Conservation (phyloP, 768 basidiomycete genomes). For the Lentinula sp. region DNA sequence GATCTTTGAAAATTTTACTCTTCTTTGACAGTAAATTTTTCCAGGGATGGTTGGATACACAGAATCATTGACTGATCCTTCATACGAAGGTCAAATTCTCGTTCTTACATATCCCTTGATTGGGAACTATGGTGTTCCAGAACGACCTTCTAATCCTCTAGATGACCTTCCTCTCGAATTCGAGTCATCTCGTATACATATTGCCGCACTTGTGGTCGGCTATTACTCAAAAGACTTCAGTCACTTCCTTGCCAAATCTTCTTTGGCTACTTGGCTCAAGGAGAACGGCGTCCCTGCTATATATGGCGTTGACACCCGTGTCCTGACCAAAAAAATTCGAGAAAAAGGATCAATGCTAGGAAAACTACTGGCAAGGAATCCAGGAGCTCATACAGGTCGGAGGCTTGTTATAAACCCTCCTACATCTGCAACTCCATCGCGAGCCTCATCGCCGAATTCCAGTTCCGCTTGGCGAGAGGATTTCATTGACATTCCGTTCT, state of each 20-base stretch:
- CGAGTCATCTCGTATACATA: conserved; percentile 92
- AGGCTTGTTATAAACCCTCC: conserved; percentile 27
- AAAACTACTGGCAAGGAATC: conserved; percentile 65
- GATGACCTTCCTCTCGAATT: conserved; percentile 69
- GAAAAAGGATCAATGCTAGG: conserved; percentile 93
- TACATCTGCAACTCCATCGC: conserved; percentile 35
- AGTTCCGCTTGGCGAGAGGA: conserved; percentile 72
- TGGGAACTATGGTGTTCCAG: conserved; percentile 96
- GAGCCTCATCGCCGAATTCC: conserved; percentile 47
- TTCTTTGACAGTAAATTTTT: conserved; percentile 3
- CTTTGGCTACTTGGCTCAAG: conserved; percentile 88
- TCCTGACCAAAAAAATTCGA: conserved; percentile 92
- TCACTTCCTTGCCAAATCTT: conserved; percentile 88
- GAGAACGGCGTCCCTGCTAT: conserved; percentile 93
- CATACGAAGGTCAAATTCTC: conserved; percentile 97
- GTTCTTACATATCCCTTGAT: conserved; percentile 95
- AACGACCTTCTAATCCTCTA: conserved; percentile 40
- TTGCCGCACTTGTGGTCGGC: conserved; percentile 86
- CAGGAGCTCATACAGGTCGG: conserved; percentile 34
- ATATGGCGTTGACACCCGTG: conserved; percentile 94
- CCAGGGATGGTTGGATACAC: conserved; percentile 99
- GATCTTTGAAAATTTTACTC: not conserved
- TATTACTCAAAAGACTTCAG: conserved; percentile 93
- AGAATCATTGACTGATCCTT: conserved; percentile 96
- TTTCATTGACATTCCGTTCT: conserved; percentile 76